phyloP scores from a whole-genome alignment of 2,329 filamentous ascomycete species.

The Colletotrichum musicola region DNA sequence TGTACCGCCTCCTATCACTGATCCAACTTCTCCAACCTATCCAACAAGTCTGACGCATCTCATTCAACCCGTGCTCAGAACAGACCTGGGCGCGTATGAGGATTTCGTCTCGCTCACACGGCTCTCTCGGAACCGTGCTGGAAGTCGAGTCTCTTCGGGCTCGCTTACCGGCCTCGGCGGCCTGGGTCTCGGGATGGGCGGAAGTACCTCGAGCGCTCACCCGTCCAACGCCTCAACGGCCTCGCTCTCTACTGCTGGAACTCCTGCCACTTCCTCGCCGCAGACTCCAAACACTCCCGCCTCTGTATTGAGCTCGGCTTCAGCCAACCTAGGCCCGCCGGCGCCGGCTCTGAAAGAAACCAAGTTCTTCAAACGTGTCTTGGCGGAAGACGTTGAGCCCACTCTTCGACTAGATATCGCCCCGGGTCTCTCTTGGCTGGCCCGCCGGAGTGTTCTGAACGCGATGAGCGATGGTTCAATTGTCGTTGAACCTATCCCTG shows the following conservation, averaged over 20 bases:
- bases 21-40: constrained; percentile 65
- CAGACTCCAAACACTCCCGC: constrained; percentile 70
- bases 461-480: constrained; percentile 88
- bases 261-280: constrained; percentile 65
- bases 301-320: constrained; percentile 62
- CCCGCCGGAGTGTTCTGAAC: constrained; percentile 84
- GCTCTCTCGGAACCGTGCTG: constrained; percentile 71
- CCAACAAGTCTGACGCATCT: constrained; percentile 84
- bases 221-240: constrained; percentile 71
- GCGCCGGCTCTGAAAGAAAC: constrained; percentile 84
- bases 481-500: constrained; percentile 88
- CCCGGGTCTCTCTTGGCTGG: constrained; percentile 93
- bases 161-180: constrained; percentile 67
- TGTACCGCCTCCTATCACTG: constrained; percentile 54
- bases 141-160: constrained; percentile 77
- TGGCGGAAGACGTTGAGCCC: constrained; percentile 94
- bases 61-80: constrained; percentile 84
- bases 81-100: constrained; percentile 82
- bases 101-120: constrained; percentile 86
- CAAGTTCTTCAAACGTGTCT: constrained; percentile 91
- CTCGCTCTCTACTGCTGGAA: constrained; percentile 65
- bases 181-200: constrained; percentile 59
- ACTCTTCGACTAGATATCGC: constrained; percentile 90
- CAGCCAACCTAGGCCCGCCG: constrained; percentile 49
- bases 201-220: constrained; percentile 59